Evolutionary conservation across 78 protist genomes (phyloP).

Genomic region (Andalucia godoyi): DNA sequence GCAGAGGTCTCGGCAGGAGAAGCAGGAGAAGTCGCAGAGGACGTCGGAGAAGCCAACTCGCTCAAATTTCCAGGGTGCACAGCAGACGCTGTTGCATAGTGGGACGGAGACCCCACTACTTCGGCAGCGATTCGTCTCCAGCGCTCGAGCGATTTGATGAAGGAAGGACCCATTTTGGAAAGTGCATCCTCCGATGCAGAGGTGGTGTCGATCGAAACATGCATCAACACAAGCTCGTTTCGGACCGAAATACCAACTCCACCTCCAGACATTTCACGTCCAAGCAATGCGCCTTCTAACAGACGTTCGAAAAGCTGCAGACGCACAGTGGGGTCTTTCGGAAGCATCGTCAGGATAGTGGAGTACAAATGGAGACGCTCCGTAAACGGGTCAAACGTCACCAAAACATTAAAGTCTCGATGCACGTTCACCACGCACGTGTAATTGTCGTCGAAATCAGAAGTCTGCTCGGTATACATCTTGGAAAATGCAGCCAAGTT

Average conservation of each 20-base stretch:
- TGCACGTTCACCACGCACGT: constrained; percentile 9
- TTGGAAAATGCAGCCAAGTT: too few species aligned
- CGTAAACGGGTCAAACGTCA: background rate
- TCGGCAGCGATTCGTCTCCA: too few species aligned
- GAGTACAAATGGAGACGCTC: constrained; percentile 1
- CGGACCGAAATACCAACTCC: background rate
- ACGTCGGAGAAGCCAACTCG: too few species aligned
- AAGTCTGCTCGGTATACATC: too few species aligned
- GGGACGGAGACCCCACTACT: too few species aligned
- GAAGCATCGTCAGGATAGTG: background rate
- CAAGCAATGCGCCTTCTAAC: constrained; percentile 1
- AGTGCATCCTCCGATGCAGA: background rate
- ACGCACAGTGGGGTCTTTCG: background rate
- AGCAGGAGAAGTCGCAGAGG: too few species aligned
- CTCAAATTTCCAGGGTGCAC: too few species aligned
- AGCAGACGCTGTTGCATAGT: too few species aligned
- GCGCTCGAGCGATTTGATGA: background rate
- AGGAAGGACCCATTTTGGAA: background rate
- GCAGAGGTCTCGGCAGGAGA: too few species aligned
- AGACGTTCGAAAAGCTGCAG: background rate
- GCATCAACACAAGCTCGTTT: background rate
- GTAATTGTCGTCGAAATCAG: background rate
- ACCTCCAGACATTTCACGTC: constrained; percentile 9
- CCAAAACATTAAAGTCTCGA: background rate
- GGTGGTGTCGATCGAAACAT: background rate